Percentiles rank a stretch among this genome's conserved stretches.
Evolutionary conservation across 2,329 filamentous ascomycete genomes (phyloP).

Genomic region (Pyrenochaeta sp.): DNA sequence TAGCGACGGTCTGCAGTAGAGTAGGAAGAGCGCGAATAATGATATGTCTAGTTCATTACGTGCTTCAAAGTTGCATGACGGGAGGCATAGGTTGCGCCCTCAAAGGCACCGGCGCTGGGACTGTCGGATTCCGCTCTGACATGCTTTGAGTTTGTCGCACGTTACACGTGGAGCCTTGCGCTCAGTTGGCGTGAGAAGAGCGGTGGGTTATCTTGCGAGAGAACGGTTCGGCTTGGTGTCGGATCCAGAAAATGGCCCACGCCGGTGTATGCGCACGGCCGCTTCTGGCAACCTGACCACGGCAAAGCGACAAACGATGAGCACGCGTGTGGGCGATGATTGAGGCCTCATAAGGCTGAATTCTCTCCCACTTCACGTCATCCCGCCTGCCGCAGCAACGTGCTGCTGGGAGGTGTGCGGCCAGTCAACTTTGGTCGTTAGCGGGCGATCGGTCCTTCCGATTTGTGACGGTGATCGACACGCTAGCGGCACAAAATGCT

Average conservation of each 20-base stretch:
- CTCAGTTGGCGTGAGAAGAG: constrained; percentile 8
- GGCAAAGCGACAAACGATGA: no score
- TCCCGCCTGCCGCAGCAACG: neutral
- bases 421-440: neutral
- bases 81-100: neutral
- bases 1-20: neutral
- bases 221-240: neutral
- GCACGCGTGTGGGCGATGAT: no score
- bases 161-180: constrained; percentile 7
- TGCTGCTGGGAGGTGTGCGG: neutral
- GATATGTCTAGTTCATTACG: neutral
- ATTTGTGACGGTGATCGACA: neutral
- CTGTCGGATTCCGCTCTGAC: neutral
- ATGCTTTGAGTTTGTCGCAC: constrained; percentile 8
- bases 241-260: constrained; percentile 1
- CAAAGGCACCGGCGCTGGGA: neutral
- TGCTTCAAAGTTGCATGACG: neutral
- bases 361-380: neutral
- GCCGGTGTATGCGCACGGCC: neutral
- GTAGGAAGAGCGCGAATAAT: neutral
- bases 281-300: no score
- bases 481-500: constrained; percentile 2
- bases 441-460: neutral
- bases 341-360: neutral
- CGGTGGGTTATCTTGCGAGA: constrained; percentile 1